phyloP scores from a whole-genome alignment of 768 basidiomycete species.

The Leccinum olivaceopallidum region DNA sequence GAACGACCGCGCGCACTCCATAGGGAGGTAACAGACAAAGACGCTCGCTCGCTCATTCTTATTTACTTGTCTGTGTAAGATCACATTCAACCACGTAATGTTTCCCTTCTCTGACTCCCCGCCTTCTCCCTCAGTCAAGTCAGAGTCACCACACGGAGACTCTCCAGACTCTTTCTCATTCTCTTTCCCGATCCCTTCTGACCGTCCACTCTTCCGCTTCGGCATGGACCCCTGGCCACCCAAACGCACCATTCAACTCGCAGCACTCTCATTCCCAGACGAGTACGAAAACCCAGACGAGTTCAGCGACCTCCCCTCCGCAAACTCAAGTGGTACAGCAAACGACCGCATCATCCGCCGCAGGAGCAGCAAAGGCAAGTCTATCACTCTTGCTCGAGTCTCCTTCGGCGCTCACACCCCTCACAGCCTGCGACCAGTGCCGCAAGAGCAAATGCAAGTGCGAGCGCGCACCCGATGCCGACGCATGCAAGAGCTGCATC shows the following conservation, averaged over 20 bases:
- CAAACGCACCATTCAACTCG: slow-evolving; percentile 24
- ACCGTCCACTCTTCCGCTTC: slow-evolving; percentile 26
- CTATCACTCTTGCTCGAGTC: not conserved
- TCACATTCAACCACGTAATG: no score
- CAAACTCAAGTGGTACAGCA: slow-evolving; percentile 17
- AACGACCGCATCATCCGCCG: slow-evolving; percentile 59
- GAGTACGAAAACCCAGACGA: slow-evolving; percentile 66
- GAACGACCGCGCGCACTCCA: not conserved
- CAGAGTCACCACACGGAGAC: slow-evolving; percentile 23
- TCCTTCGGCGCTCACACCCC: not conserved
- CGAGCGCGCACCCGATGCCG: slow-evolving; percentile 59
- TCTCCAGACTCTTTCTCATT: slow-evolving; percentile 26
- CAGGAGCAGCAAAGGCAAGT: slow-evolving; percentile 74
- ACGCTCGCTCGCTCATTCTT: not conserved
- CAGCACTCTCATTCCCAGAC: slow-evolving; percentile 50
- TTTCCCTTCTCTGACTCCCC: slow-evolving; percentile 1
- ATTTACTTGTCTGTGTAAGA: not conserved
- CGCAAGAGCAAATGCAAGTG: slow-evolving; percentile 91
- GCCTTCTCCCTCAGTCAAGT: slow-evolving; percentile 28
- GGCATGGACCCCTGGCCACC: slow-evolving; percentile 32
- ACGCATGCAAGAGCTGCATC: slow-evolving; percentile 76
- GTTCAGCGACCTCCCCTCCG: slow-evolving; percentile 44
- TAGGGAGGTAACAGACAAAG: not conserved
- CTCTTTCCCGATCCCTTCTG: slow-evolving; percentile 14
- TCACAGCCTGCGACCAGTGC: slow-evolving; percentile 81